Evolutionary conservation across 2,329 filamentous ascomycete genomes (phyloP).

Genomic region (Fusarium sarcochroum): DNA sequence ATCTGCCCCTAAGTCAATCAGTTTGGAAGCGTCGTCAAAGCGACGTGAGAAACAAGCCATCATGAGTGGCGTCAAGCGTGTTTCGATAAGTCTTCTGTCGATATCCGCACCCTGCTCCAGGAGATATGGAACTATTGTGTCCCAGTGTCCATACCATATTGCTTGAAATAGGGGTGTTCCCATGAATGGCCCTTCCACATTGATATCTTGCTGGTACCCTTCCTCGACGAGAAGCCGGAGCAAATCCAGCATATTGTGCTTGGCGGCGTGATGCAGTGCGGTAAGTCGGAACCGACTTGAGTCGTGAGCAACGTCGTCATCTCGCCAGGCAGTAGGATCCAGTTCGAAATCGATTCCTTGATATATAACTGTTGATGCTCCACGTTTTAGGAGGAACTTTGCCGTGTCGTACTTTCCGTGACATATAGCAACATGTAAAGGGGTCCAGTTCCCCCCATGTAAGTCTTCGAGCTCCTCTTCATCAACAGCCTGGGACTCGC

Average conservation of each 20-base stretch:
- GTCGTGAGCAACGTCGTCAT: slow-evolving; percentile 39
- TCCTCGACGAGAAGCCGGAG: slow-evolving; percentile 39
- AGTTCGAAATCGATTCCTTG: slow-evolving; percentile 47
- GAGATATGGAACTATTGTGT: slow-evolving; percentile 46
- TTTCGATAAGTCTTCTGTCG: slow-evolving; percentile 46
- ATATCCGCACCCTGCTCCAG: slow-evolving; percentile 47
- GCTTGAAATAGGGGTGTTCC: slow-evolving; percentile 48
- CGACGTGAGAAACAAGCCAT: slow-evolving; percentile 48
- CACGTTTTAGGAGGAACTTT: slow-evolving; percentile 42
- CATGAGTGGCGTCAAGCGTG: slow-evolving; percentile 47
- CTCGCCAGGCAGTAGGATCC: slow-evolving; percentile 40
- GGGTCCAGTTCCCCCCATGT: slow-evolving; percentile 49
- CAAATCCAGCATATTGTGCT: slow-evolving; percentile 38
- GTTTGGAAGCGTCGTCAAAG: slow-evolving; percentile 47
- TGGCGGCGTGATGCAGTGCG: slow-evolving; percentile 47
- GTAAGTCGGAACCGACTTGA: slow-evolving; percentile 44
- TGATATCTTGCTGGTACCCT: slow-evolving; percentile 37
- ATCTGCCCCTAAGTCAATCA: slow-evolving; percentile 46
- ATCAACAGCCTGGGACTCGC: slow-evolving; percentile 44
- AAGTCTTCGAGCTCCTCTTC: slow-evolving; percentile 48
- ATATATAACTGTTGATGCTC: slow-evolving; percentile 45
- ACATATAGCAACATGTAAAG: slow-evolving; percentile 48
- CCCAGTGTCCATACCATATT: slow-evolving; percentile 48
- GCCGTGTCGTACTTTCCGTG: slow-evolving; percentile 45
- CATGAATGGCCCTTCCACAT: slow-evolving; percentile 47